Base-by-base conservation (phyloP, 805 yeast genomes). In the Starmerella bacillaris region DNA sequence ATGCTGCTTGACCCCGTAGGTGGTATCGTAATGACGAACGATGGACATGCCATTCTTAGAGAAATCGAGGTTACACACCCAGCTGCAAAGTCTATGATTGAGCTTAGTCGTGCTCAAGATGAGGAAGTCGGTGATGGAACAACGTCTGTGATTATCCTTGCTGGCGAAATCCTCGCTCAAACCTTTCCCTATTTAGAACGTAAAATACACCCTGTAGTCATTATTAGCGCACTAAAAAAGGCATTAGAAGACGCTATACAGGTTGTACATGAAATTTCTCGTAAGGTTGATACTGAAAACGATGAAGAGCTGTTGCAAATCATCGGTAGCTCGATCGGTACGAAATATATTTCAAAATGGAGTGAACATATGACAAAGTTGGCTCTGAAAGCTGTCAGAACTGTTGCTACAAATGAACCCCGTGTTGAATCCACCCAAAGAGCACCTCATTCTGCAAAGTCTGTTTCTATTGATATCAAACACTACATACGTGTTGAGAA, bases 41-140 rank as follows among this genome's bases (percentile, higher is more conserved):
- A 89, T 57, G 99, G 99, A 11, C 98, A 89, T 59, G 98, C 99
- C 14, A 89, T 89, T 47, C 64, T 89, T 48, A 72, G 99, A 53
- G 99, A 89, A 56, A 89, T 89, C 47, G 96, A 86, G 54, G 64
- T 59, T 19, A 83, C 94, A 3, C 98, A 89, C 56, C 98, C 99
- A 8, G 99, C 98, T 4, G 99, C 99, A 31, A 89, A 89, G 60
- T 78, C 93, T 21, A 89, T 89, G 96, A 78, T 89, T 53, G 98
- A 89, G 60, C 69, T 89, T 46, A 74, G 89, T 50, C 72, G 98
- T 61, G 84, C 98, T 5, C 95, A 86, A 62, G 98, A 86, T 55
- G 98, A 86, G 61, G 98, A 86, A 61, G 98, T 72, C 37, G 99
- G 99, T 37, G 99, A 89, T 53, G 96, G 96, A 42, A 84, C 99